Evolutionary conservation across 257 asterid species (phyloP).

Genomic region (Nicotiana sylvestris): DNA sequence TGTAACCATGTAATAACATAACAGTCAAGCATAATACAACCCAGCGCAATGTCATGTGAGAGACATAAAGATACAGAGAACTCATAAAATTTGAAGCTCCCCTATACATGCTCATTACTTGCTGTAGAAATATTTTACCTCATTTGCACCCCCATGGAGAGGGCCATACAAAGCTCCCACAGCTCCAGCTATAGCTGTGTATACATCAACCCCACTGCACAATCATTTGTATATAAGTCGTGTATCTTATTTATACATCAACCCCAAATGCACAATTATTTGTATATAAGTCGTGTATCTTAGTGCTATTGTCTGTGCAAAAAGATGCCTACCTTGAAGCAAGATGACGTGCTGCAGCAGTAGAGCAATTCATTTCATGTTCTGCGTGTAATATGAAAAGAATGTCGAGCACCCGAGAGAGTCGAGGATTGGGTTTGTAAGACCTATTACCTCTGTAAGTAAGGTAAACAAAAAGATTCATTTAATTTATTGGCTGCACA

Average conservation of each 20-base stretch:
- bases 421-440: slow-evolving; percentile 91
- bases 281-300: neutral
- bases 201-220: slow-evolving; percentile 97
- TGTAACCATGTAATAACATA: slow-evolving; percentile 23
- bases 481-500: neutral
- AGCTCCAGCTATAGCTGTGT: slow-evolving; percentile 97
- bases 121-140: slow-evolving; percentile 43
- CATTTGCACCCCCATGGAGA: slow-evolving; percentile 99
- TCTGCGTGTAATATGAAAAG: slow-evolving; percentile 95
- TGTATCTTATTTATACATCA: neutral
- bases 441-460: slow-evolving; percentile 85
- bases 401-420: slow-evolving; percentile 93
- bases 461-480: slow-evolving; percentile 12
- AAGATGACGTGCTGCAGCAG: slow-evolving; percentile 98
- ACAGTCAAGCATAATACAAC: neutral
- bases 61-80: neutral
- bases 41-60: neutral
- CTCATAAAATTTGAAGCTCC: neutral
- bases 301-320: neutral
- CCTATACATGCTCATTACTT: neutral
- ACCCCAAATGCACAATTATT: slow-evolving; percentile 7
- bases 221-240: slow-evolving; percentile 9
- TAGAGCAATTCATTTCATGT: slow-evolving; percentile 99
- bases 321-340: slow-evolving; percentile 70
- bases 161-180: slow-evolving; percentile 99